Evolutionary conservation across 78 protist genomes (phyloP), one percentile per base, ranked within the genome.

Genomic region (Dictyostelium citrinum): DNA sequence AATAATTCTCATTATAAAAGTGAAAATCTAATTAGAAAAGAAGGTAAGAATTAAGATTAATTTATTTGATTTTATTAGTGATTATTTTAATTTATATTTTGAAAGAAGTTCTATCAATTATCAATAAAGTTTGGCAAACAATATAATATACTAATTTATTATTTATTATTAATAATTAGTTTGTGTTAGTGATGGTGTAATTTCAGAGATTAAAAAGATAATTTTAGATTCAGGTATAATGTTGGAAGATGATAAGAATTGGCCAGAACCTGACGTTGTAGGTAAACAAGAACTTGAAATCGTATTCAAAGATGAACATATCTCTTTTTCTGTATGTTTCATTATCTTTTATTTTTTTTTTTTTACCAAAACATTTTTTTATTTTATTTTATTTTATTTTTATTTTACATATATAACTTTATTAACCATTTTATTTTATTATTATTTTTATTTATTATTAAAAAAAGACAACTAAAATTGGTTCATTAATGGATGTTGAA

Each of bases 271-370:
- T 9, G 98, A 99, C 91, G 61, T 60, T 33, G 98, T 93, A 0
- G 99, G 99, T 8, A 84, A 97, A 49, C 99, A 99, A 74, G 99
- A 97, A 78, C 70, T 97, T 27, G 99, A 99, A 81, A 93, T 98
- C 29, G 98, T 98, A 55, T 8, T 88, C 7, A 97, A 96, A 1
- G 46, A 96, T 71, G 97, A 97, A 88, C 99, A 98, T 95, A 98
- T 98, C 22, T 98, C 99, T 24, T 99, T 99, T 43, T 81, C 91
- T 9, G 97, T 96, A 76, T 33, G 82, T 75, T 60, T 39, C 43
- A 33, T 67, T 81, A 1, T 70, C 3, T 17, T 10, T 20, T 6
- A 58, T 58, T 58, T 20, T 58, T 58, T 11, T 20, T 20, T 58
- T 45, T 45, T 17, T 51, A 51, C 17, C 2, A 16, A 58, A 20